These are phyloP conservation scores for Diaporthe batatas DNA, from an alignment of 2,329 filamentous ascomycete species.

Conservation along the genomic window DNA sequence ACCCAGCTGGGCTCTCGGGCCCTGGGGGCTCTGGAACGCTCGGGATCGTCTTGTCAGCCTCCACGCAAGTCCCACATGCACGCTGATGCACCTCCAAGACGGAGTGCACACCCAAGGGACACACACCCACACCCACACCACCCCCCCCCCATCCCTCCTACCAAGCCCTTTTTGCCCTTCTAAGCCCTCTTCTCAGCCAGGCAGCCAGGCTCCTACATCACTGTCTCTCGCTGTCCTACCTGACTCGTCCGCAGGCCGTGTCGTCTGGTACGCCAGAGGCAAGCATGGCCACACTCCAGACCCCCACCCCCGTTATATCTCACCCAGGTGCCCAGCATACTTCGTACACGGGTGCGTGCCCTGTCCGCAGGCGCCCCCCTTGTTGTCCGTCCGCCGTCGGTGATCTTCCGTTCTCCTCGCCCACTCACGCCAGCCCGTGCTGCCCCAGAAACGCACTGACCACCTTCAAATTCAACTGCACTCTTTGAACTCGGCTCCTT, in stretches of 20 bases:
- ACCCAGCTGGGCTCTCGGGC: slow-evolving; percentile 13
- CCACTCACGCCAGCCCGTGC: slow-evolving; percentile 38
- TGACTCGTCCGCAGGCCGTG: slow-evolving; percentile 8
- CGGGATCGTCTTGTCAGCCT: slow-evolving; percentile 39
- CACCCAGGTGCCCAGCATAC: slow-evolving; percentile 21
- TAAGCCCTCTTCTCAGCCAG: slow-evolving; percentile 1
- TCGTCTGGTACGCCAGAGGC: slow-evolving; percentile 16
- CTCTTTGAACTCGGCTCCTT: not conserved
- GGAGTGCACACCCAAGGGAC: slow-evolving; percentile 30
- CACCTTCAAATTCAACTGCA: slow-evolving; percentile 35
- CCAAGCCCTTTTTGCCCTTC: slow-evolving; percentile 22
- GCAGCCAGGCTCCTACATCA: slow-evolving; percentile 7
- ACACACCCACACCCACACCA: not conserved
- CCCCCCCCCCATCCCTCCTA: too few relatives aligned
- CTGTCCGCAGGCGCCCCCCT: slow-evolving; percentile 15
- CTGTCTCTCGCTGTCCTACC: slow-evolving; percentile 18
- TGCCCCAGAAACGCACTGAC: slow-evolving; percentile 36
- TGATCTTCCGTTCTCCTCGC: slow-evolving; percentile 35
- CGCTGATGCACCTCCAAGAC: slow-evolving; percentile 37
- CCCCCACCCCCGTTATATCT: slow-evolving; percentile 30
- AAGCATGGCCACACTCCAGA: slow-evolving; percentile 4
- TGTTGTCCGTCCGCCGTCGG: slow-evolving; percentile 24
- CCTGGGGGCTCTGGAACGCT: slow-evolving; percentile 33
- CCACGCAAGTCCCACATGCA: slow-evolving; percentile 37
- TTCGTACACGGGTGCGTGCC: slow-evolving; percentile 4